Conservation (phyloP, 2,329 filamentous ascomycete genomes). For the Dothidotthia symphoricarpi region DNA sequence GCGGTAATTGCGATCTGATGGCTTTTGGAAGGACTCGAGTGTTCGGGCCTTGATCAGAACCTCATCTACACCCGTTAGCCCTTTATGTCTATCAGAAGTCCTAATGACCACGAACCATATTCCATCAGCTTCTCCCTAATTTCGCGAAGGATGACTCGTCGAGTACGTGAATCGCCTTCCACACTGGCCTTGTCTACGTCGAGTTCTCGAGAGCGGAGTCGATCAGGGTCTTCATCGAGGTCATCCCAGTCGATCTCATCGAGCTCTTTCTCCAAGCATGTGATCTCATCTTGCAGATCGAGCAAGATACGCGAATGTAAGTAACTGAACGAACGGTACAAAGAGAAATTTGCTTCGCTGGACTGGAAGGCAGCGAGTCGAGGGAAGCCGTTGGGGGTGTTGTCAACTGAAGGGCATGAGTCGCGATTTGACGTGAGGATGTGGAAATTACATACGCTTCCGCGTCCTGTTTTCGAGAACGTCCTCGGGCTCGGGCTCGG, state of each 20-base stretch:
- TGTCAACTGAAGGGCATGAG: constrained; percentile 32
- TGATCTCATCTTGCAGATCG: constrained; percentile 42
- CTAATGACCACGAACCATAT: constrained; percentile 27
- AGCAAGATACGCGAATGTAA: constrained; percentile 42
- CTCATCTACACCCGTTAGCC: constrained; percentile 27
- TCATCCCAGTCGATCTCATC: constrained; percentile 38
- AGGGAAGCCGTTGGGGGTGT: constrained; percentile 42
- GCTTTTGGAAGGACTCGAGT: constrained; percentile 41
- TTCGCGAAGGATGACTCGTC: constrained; percentile 30
- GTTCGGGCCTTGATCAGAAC: constrained; percentile 42
- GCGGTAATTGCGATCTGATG: constrained; percentile 42
- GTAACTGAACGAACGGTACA: constrained; percentile 44
- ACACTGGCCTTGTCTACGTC: constrained; percentile 18
- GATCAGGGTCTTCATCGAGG: constrained; percentile 20
- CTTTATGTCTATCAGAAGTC: background rate
- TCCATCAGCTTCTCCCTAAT: constrained; percentile 37
- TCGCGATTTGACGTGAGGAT: background rate
- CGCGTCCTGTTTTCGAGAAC: constrained; percentile 37
- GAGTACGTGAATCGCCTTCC: constrained; percentile 19
- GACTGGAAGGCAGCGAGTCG: constrained; percentile 42
- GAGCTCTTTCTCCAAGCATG: constrained; percentile 38
- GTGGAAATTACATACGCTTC: constrained; percentile 23
- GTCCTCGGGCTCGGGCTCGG: constrained; percentile 27
- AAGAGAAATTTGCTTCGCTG: constrained; percentile 42
- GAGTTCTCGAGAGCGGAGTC: constrained; percentile 27